Conservation (phyloP, 371 early-diverging fungal genomes). For the Paraphysoderma sedebokerense region DNA sequence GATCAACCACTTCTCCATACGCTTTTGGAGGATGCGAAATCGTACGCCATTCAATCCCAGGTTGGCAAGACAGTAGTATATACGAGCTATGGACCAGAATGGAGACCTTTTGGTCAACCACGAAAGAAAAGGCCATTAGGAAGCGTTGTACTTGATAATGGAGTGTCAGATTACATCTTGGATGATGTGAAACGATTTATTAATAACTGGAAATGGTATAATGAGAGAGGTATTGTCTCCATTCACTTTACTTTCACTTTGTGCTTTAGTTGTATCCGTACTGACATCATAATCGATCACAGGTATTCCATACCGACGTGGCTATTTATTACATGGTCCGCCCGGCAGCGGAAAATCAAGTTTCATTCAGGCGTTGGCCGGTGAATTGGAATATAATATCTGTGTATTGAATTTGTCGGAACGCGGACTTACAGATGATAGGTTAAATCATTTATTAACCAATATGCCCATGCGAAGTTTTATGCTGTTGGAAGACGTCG, state of each 20-base stretch:
- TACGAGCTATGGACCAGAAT: constrained; percentile 87
- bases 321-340: constrained; percentile 95
- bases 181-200: constrained; percentile 75
- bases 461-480: constrained; percentile 90
- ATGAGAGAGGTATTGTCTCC: constrained; percentile 51
- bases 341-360: constrained; percentile 98
- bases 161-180: constrained; percentile 52
- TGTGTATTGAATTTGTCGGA: constrained; percentile 90
- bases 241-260: background rate
- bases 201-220: constrained; percentile 81
- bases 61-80: constrained; percentile 90
- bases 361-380: constrained; percentile 97
- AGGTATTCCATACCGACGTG: constrained; percentile 92
- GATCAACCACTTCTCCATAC: constrained; percentile 56
- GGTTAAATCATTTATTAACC: constrained; percentile 79
- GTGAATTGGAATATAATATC: constrained; percentile 91
- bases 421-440: constrained; percentile 86
- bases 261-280: background rate
- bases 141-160: constrained; percentile 73
- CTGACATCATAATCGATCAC: background rate
- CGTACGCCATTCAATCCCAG: constrained; percentile 62
- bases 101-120: constrained; percentile 93
- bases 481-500: constrained; percentile 96
- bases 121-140: constrained; percentile 61
- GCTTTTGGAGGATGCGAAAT: constrained; percentile 67